phyloP scores from a whole-genome alignment of 2,329 filamentous ascomycete species.

The Calonectria pseudoreteaudii region DNA sequence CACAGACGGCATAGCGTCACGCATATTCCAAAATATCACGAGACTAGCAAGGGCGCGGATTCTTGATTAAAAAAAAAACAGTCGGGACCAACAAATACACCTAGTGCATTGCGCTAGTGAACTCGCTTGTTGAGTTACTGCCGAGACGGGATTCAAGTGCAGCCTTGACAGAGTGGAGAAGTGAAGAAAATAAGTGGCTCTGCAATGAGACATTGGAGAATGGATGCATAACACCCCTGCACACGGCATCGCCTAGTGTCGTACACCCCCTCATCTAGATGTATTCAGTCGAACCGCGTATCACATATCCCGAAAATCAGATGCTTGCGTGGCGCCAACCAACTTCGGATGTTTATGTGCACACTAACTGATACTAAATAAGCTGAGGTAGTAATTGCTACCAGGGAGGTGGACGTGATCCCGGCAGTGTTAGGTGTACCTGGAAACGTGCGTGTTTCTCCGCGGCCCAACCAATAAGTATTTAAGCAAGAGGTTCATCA shows the following conservation, averaged over 20 bases:
- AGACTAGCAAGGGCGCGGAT: neutral
- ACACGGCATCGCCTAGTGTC: neutral
- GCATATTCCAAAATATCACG: neutral
- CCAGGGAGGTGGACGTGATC: neutral
- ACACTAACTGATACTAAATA: neutral
- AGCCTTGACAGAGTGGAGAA: neutral
- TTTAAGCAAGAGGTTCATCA: neutral
- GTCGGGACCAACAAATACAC: neutral
- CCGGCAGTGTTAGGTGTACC: neutral
- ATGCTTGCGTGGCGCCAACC: neutral
- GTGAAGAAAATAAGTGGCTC: neutral
- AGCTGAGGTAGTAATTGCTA: neutral
- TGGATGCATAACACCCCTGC: neutral
- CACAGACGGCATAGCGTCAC: neutral
- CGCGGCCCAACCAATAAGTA: neutral
- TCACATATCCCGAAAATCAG: neutral
- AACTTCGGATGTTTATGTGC: neutral
- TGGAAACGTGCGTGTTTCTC: neutral
- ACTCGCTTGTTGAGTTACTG: neutral
- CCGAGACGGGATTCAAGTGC: neutral
- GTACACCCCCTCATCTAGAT: neutral
- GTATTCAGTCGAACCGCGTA: neutral
- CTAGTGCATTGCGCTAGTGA: neutral
- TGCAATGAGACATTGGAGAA: neutral
- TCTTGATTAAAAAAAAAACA: neutral